Evolutionary conservation across 2,329 filamentous ascomycete genomes (phyloP).

Genomic region (Colletotrichum orchidophilum): DNA sequence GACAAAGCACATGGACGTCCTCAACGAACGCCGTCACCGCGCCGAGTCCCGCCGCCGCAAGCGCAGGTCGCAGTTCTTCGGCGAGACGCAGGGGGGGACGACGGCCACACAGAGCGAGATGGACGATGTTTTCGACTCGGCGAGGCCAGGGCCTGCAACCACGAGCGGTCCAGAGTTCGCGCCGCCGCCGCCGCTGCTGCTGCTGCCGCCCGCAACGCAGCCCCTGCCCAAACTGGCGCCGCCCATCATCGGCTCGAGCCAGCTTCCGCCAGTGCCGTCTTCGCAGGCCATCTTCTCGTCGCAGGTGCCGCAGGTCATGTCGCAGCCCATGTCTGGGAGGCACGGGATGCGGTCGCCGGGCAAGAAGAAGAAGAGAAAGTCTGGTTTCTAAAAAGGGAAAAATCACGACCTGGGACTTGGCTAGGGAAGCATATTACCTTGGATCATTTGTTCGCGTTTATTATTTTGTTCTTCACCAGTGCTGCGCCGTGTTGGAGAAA

Average conservation of each 20-base stretch:
- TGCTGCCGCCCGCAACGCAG: conserved; percentile 14
- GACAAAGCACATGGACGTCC: conserved; percentile 46
- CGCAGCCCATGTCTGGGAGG: conserved; percentile 54
- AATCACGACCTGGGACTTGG: background rate
- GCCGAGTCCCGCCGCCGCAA: conserved; percentile 39
- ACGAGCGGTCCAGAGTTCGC: background rate
- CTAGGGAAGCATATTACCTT: background rate
- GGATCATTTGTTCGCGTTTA: background rate
- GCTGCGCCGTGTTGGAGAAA: conserved; percentile 8
- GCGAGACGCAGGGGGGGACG: background rate
- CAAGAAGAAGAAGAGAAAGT: conserved; percentile 42
- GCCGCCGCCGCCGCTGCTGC: background rate
- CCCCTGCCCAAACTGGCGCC: conserved; percentile 16
- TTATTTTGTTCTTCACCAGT: background rate
- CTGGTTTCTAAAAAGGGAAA: conserved; percentile 6
- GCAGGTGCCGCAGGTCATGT: conserved; percentile 49
- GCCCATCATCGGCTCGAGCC: conserved; percentile 22
- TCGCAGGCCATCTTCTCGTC: conserved; percentile 34
- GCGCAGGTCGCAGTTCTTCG: conserved; percentile 22
- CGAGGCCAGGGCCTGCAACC: background rate
- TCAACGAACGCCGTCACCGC: conserved; percentile 44
- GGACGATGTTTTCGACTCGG: background rate
- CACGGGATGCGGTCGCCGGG: conserved; percentile 56
- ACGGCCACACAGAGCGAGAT: conserved; percentile 27
- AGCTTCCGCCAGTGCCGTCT: conserved; percentile 17